Evolutionary conservation across 225 moss, liverwort and hornwort species (phyloP), one percentile per base, ranked within the genome.

Genomic region (Pleurozium schreberi): DNA sequence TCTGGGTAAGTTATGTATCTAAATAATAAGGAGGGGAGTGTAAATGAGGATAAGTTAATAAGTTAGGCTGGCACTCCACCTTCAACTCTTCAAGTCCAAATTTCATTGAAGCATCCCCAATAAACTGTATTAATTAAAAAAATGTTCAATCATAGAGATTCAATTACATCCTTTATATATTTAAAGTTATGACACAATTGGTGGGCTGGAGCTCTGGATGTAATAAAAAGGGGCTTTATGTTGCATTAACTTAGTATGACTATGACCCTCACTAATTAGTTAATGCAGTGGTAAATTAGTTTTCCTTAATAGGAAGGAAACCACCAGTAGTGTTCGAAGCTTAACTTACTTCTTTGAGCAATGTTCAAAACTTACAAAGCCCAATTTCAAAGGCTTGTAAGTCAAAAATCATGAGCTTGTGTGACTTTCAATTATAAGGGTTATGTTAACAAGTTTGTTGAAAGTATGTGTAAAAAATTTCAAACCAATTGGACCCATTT

Each of bases 131-230:
- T 85, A 49, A 64, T 75, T 57, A 52, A 88, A 36, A 86, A 70
- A 63, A n/a, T n/a, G 62, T 61, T 91, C 88, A 88, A 89, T 88
- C 69, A 91, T 88, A 91, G 77, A 86, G 69, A 49, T 47, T 31
- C 59, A 49, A 23, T 22, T 36, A 38, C 38, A 78, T 78, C 16
- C 78, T 55, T 38, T 57, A 77, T 34, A 22, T 10, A 2, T 28
- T 28, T 27, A 7, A 18, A 74, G 47, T 75, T 52, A 77, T 79
- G 79, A 57, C 58, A 75, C 58, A 74, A 85, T 81, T 47, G 85
- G 81, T 85, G 66, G 27, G 40, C 67, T 60, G 75, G 81, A 74
- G 36, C 59, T 80, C 75, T 75, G 69, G 86, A 26, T 27, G 69
- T 69, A 86, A 78, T 77, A 64, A 86, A 75, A 83, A 80, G 47